These are phyloP conservation scores for Periconia macrospinosa DNA, from an alignment of 2,329 filamentous ascomycete genomes.

Conservation along the genomic window DNA sequence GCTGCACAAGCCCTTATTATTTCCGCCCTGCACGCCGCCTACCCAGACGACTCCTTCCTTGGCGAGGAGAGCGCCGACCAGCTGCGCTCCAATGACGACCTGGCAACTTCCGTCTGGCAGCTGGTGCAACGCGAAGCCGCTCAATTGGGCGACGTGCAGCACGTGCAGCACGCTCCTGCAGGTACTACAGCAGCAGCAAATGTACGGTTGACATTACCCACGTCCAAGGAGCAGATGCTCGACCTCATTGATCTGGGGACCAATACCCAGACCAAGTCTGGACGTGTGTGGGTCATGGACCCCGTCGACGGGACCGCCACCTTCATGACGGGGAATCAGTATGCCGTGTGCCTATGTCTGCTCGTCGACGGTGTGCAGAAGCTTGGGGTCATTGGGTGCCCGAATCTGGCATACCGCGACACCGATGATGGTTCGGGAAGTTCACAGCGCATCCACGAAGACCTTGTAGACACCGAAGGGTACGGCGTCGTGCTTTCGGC, in stretches of 20 bases:
- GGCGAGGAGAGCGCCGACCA: conserved; percentile 63
- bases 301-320: conserved; percentile 67
- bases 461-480: conserved; percentile 48
- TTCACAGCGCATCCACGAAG: conserved; percentile 29
- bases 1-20: conserved; percentile 66
- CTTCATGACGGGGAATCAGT: conserved; percentile 64
- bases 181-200: conserved; percentile 2
- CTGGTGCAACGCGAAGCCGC: conserved; percentile 43
- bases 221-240: conserved; percentile 59
- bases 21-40: conserved; percentile 55
- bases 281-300: conserved; percentile 63
- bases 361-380: conserved; percentile 60
- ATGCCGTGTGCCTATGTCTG: conserved; percentile 63
- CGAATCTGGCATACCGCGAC: conserved; percentile 56
- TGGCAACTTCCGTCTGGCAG: conserved; percentile 59
- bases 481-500: conserved; percentile 51
- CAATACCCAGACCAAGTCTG: conserved; percentile 50
- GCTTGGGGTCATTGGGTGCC: conserved; percentile 63
- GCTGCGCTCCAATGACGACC: conserved; percentile 51
- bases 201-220: conserved; percentile 36
- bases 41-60: conserved; percentile 60
- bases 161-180: conserved; percentile 5
- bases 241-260: conserved; percentile 63
- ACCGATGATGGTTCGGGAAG: conserved; percentile 13
- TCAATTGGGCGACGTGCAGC: conserved; percentile 27